These are phyloP conservation scores for Sporothrix curviconia DNA, from an alignment of 2,329 filamentous ascomycete genomes.

Conservation along the genomic window DNA sequence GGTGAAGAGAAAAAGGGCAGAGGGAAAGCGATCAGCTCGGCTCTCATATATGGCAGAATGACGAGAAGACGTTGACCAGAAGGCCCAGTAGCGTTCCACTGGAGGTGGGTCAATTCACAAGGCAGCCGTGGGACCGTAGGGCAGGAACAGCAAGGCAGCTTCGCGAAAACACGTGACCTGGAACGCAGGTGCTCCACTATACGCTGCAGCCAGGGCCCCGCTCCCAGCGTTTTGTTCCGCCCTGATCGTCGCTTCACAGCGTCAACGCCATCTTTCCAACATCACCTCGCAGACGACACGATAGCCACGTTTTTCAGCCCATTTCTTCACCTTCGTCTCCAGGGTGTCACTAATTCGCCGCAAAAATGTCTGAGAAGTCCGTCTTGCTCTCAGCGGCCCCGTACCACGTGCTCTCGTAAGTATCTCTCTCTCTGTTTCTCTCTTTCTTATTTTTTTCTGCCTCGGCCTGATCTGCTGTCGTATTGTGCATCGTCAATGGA, in stretches of 20 bases:
- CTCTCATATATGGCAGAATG: background rate
- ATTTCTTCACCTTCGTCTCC: background rate
- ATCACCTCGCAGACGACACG: background rate
- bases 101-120: constrained; percentile 11
- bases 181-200: background rate
- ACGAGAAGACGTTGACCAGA: background rate
- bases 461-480: background rate
- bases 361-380: constrained; percentile 40
- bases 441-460: background rate
- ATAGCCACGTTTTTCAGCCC: background rate
- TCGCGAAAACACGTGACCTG: constrained; percentile 19
- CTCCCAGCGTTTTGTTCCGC: background rate
- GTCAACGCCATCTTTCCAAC: background rate
- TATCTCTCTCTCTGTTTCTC: background rate
- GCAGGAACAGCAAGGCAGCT: constrained; percentile 5
- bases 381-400: constrained; percentile 58
- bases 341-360: background rate
- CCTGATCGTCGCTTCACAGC: background rate
- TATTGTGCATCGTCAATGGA: background rate
- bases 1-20: background rate
- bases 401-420: constrained; percentile 70
- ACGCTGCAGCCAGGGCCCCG: no score
- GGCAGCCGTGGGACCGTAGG: constrained; percentile 9
- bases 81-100: background rate
- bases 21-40: background rate